These are phyloP conservation scores for Eucalyptus paniculata DNA, from an alignment of 345 rosid genomes.

Conservation along the genomic window DNA sequence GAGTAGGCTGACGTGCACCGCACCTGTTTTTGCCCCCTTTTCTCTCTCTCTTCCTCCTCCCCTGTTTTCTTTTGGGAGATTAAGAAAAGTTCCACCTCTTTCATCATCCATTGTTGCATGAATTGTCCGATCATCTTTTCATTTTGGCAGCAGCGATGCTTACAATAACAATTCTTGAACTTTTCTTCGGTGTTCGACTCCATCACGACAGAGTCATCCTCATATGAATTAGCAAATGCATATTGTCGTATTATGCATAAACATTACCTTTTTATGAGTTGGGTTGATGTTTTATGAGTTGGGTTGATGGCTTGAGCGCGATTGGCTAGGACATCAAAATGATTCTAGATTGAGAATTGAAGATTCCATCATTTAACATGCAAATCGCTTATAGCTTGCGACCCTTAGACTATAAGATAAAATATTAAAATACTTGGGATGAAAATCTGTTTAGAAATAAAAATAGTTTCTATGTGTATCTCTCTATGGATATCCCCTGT, in stretches of 20 bases:
- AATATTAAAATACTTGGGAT: background rate
- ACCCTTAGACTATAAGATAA: background rate
- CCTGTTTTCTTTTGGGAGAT: background rate
- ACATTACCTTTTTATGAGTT: fast-evolving
- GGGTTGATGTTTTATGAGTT: background rate
- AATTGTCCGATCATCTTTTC: background rate
- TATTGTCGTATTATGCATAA: fast-evolving
- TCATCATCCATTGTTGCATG: background rate
- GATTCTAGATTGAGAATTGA: background rate
- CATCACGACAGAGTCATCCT: background rate
- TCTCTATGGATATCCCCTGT: background rate
- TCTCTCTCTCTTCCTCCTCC: background rate
- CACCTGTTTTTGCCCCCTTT: conserved; percentile 1
- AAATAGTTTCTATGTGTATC: background rate
- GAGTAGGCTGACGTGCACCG: conserved; percentile 45
- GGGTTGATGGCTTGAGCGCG: fast-evolving
- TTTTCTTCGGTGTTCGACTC: background rate
- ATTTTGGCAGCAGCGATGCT: background rate
- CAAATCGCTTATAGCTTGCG: fast-evolving
- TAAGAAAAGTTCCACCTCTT: background rate
- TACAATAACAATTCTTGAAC: background rate
- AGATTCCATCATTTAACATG: background rate
- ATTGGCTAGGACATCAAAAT: background rate
- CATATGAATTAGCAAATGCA: too few species aligned
- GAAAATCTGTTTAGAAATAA: background rate